A percentile compares a stretch with the other conserved stretches of the same genome.
These are phyloP conservation scores for Aspergillus unguis DNA, from an alignment of 2,329 filamentous ascomycete genomes.

Conservation along the genomic window DNA sequence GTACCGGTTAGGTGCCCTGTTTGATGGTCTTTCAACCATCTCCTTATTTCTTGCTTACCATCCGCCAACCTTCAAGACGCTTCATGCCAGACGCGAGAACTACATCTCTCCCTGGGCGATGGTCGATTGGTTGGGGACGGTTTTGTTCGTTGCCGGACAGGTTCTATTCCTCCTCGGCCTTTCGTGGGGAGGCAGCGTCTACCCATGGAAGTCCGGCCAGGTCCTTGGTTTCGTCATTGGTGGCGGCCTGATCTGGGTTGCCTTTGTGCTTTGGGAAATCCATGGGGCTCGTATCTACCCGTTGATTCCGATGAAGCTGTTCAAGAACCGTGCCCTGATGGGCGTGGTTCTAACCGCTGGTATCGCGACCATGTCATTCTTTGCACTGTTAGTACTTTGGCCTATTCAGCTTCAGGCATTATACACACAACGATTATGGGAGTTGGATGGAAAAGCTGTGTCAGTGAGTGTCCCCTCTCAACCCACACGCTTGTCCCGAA, in stretches of 20 bases:
- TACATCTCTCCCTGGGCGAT: background rate
- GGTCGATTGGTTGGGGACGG: constrained; percentile 35
- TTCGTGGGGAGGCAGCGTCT: constrained; percentile 15
- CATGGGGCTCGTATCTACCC: background rate
- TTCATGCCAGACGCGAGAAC: background rate
- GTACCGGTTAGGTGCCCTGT: background rate
- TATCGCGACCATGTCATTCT: background rate
- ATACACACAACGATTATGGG: background rate
- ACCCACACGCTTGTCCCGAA: too few species aligned
- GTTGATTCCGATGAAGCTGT: background rate
- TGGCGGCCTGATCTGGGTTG: background rate
- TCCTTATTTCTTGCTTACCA: background rate
- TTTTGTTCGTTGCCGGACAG: constrained; percentile 43
- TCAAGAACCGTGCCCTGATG: background rate
- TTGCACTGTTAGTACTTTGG: background rate
- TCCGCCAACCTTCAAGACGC: background rate
- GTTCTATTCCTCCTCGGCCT: constrained; percentile 46
- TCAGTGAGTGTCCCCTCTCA: too few species aligned
- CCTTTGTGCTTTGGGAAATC: background rate
- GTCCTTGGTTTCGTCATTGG: constrained; percentile 5
- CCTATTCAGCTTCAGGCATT: background rate
- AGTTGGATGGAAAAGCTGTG: too few species aligned
- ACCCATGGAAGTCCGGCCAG: constrained; percentile 7
- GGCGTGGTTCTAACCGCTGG: background rate
- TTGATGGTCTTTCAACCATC: background rate